Evolutionary conservation across 306 rosid species (phyloP).

Genomic region (Fragaria vesca): DNA sequence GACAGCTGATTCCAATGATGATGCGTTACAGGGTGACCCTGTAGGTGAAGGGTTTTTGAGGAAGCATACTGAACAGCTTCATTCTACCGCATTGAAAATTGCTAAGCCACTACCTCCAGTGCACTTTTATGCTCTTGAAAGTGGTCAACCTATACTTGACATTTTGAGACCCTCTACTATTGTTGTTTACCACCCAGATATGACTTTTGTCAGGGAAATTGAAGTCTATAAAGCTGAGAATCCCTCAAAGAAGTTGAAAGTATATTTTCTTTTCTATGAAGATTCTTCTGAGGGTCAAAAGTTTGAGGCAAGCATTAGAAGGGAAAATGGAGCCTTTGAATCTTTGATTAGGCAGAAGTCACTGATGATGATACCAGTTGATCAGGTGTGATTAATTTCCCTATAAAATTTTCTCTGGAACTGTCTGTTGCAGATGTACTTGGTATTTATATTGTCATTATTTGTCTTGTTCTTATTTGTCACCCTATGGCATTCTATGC

Average conservation of each 20-base stretch:
- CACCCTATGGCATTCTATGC: background rate
- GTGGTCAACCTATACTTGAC: slow-evolving; percentile 85
- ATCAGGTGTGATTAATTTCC: slow-evolving; percentile 57
- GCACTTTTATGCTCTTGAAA: slow-evolving; percentile 85
- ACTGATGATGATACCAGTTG: slow-evolving; percentile 92
- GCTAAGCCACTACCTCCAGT: slow-evolving; percentile 68
- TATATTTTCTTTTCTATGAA: slow-evolving; percentile 89
- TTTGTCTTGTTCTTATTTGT: background rate
- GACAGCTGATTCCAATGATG: slow-evolving; percentile 39
- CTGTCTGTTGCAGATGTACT: background rate
- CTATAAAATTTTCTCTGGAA: background rate
- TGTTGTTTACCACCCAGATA: slow-evolving; percentile 91
- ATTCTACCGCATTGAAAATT: slow-evolving; percentile 28
- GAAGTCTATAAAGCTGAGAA: slow-evolving; percentile 84
- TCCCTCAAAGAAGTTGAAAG: slow-evolving; percentile 68
- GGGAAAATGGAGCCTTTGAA: slow-evolving; percentile 97
- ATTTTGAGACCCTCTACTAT: slow-evolving; percentile 70
- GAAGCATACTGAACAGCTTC: slow-evolving; percentile 40
- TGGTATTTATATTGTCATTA: background rate
- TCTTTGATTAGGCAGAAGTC: slow-evolving; percentile 96
- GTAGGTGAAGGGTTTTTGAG: slow-evolving; percentile 40
- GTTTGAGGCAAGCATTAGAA: slow-evolving; percentile 87
- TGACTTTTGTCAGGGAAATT: slow-evolving; percentile 88
- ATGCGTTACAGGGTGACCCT: slow-evolving; percentile 33
- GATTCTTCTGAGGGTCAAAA: slow-evolving; percentile 91